Conservation (phyloP, 768 basidiomycete species). For the Mrakia blollopis region DNA sequence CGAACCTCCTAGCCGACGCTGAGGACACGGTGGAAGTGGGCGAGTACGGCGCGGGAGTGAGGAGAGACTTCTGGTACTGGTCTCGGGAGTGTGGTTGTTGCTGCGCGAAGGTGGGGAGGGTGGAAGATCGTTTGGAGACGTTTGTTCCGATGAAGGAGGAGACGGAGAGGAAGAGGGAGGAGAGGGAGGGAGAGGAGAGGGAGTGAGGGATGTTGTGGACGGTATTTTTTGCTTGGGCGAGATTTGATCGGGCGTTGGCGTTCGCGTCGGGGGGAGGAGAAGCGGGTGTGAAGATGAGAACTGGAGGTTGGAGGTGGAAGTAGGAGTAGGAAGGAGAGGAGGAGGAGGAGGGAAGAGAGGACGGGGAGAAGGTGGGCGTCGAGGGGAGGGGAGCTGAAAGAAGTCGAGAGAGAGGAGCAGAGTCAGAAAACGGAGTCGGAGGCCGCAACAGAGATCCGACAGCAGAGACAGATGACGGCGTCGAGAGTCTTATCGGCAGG, state of each 20-base stretch:
- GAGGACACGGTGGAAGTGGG: background rate
- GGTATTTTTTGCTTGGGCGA: background rate
- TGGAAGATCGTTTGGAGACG: background rate
- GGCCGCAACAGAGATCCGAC: too few relatives aligned
- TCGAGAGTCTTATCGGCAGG: too few relatives aligned
- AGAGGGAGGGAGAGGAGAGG: background rate
- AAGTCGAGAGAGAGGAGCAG: background rate
- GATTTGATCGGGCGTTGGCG: background rate
- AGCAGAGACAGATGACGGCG: too few relatives aligned
- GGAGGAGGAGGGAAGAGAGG: background rate
- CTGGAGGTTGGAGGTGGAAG: background rate
- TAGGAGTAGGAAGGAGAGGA: too few relatives aligned
- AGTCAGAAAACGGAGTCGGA: background rate
- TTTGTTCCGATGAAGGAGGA: background rate
- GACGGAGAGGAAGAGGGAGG: background rate
- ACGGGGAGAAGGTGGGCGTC: background rate
- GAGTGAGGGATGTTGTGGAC: background rate
- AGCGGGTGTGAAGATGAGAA: constrained; percentile 1
- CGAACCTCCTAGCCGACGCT: background rate
- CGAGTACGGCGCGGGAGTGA: background rate
- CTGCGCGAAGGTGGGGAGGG: background rate
- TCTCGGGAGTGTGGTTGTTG: background rate
- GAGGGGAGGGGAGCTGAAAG: constrained; percentile 9
- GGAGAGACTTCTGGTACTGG: background rate
- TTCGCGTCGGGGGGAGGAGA: background rate